phyloP scores from a whole-genome alignment of 2,329 filamentous ascomycete species.

The Colletotrichum gloeosporioides region DNA sequence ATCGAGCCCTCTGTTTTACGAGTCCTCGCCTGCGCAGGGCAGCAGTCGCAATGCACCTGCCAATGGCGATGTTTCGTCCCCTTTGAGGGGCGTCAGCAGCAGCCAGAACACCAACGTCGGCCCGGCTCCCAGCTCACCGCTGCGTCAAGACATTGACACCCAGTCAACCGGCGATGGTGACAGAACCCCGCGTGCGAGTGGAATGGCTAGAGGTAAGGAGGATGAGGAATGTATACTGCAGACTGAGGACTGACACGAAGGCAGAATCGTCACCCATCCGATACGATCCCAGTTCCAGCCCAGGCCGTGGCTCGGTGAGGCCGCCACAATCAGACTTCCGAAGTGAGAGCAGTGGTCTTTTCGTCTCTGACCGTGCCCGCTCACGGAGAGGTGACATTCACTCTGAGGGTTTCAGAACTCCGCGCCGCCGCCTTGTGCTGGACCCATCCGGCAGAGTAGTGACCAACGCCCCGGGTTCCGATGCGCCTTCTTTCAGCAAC shows the following conservation, averaged over 20 bases:
- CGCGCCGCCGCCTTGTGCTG: slow-evolving; percentile 62
- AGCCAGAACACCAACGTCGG: slow-evolving; percentile 55
- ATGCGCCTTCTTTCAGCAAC: slow-evolving; percentile 66
- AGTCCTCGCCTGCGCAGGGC: slow-evolving; percentile 49
- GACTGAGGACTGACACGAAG: not conserved
- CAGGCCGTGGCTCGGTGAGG: slow-evolving; percentile 63
- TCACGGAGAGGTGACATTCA: slow-evolving; percentile 86
- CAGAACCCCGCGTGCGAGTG: slow-evolving; percentile 73
- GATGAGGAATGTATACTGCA: not conserved
- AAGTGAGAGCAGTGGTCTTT: slow-evolving; percentile 86
- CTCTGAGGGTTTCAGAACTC: slow-evolving; percentile 72
- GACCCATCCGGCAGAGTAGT: slow-evolving; percentile 65
- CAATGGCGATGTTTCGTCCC: slow-evolving; percentile 53
- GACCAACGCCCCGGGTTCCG: slow-evolving; percentile 56
- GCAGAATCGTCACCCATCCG: slow-evolving; percentile 90
- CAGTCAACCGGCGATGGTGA: slow-evolving; percentile 61
- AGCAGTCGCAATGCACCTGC: slow-evolving; percentile 32
- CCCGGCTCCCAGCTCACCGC: slow-evolving; percentile 60
- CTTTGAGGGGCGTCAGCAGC: slow-evolving; percentile 61
- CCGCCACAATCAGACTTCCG: slow-evolving; percentile 72
- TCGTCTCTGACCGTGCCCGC: slow-evolving; percentile 68
- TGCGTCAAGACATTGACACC: slow-evolving; percentile 64
- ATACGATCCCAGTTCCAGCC: slow-evolving; percentile 90
- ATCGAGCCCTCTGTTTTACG: slow-evolving; percentile 85
- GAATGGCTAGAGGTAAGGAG: slow-evolving; percentile 65